Percentiles rank a stretch among this genome's conserved stretches.
Conservation (phyloP, 1,284 basidiomycete species). For the Heterobasidion occidentale region DNA sequence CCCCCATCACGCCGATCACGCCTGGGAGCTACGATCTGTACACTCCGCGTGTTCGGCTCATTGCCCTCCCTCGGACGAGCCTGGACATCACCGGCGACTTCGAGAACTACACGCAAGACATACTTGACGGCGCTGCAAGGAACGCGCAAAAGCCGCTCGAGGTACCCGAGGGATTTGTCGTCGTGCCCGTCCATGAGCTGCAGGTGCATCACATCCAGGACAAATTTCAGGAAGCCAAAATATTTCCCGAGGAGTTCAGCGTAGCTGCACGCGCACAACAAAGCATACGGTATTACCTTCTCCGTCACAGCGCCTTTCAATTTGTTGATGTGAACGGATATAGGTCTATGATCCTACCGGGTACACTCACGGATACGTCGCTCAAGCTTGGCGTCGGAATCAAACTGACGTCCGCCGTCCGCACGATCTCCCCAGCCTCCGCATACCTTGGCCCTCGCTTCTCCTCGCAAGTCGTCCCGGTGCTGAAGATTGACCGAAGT, state of each 20-base stretch:
- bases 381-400: conserved; percentile 44
- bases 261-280: conserved; percentile 39
- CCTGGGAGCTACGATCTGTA: conserved; percentile 39
- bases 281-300: conserved; percentile 32
- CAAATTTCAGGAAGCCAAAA: conserved; percentile 36
- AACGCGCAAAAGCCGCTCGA: conserved; percentile 24
- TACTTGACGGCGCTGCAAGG: conserved; percentile 27
- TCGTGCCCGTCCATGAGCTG: conserved; percentile 43
- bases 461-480: conserved; percentile 55
- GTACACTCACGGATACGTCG: conserved; percentile 29
- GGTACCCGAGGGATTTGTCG: conserved; percentile 26
- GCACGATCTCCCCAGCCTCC: conserved; percentile 47
- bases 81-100: conserved; percentile 40
- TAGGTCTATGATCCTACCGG: conserved; percentile 41
- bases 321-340: neutral
- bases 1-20: conserved; percentile 33
- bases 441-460: conserved; percentile 45
- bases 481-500: conserved; percentile 51
- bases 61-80: conserved; percentile 30
- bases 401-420: conserved; percentile 45
- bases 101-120: conserved; percentile 28
- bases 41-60: conserved; percentile 35
- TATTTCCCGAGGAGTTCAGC: conserved; percentile 31
- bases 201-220: conserved; percentile 37
- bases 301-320: neutral